Base-by-base conservation (phyloP, 1,284 basidiomycete species). In the Tylopilus sp. region DNA sequence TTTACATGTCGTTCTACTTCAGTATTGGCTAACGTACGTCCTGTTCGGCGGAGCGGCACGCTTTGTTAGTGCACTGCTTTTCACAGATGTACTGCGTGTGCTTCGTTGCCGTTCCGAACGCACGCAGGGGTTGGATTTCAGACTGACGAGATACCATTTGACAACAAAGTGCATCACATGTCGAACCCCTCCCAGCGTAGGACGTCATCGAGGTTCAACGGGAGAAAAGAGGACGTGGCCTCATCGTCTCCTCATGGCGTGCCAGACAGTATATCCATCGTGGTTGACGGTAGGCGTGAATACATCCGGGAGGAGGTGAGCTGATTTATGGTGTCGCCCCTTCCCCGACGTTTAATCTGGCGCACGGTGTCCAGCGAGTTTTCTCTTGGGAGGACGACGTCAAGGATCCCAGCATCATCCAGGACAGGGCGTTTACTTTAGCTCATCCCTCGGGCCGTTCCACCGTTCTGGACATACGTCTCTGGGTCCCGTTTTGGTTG, bases 1-100 rank as follows among this genome's bases (percentile, higher is more conserved):
- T 78, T 48, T 79, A 78, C 56, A 71, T 74, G 43, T 52, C 63
- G 8, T 80, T 78, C 61, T 79, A 75, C 60, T 78, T 75, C 55
- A 69, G 68, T 49, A 68, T 77, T 41, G 76, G 77, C n/a, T 71
- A 77, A 26, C 55, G 74, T 76, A 58, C 49, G 73, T 61, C 13
- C 7, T 28, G 16, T 39, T 15, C 25, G 15, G 7, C 3, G 36
- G 19, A 19, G 11, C 19, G 21, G 5, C 13, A 10, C 21, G n/a
- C 19, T n/a, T 26, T 10, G n/a, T 13, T 23, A 18, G 36, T 49
- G 10, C 38, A 12, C 8, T 16, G 4, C n/a, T 5, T 11, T 15
- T n/a, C 13, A 2, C 41, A 75, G 72, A n/a, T 78, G 10, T 79
- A 79, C 56, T 69, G 70, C 19, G 79, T 78, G 57, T 72, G 77